Percentiles rank a stretch among this genome's conserved stretches.
These are phyloP conservation scores for Inonotus hispidus DNA, from an alignment of 1,284 basidiomycete species.

Conservation along the genomic window DNA sequence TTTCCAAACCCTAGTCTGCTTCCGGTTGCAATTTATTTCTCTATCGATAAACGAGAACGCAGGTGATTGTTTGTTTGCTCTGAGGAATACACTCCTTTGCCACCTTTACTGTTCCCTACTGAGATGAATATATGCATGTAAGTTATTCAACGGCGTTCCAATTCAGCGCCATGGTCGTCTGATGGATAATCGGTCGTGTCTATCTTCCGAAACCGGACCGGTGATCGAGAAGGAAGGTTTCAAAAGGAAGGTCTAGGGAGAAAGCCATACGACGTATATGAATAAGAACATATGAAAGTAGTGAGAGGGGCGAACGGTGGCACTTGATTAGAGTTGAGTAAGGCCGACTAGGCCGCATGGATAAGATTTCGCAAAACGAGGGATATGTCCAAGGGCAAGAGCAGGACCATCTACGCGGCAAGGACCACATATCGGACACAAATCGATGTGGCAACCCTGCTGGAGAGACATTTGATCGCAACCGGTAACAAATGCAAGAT, in stretches of 20 bases:
- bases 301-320: no score
- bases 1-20: not conserved
- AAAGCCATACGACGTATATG: not conserved
- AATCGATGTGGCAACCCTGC: not conserved
- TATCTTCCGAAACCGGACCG: not conserved
- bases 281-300: not conserved
- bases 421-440: not conserved
- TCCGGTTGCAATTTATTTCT: no score
- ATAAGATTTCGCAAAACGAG: not conserved
- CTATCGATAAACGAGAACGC: no score
- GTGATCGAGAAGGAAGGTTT: no score
- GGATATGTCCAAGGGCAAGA: not conserved
- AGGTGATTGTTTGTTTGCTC: no score
- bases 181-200: not conserved
- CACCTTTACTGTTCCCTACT: no score
- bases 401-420: not conserved
- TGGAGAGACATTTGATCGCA: not conserved
- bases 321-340: not conserved
- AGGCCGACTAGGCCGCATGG: not conserved
- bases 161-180: not conserved
- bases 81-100: no score
- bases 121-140: not conserved
- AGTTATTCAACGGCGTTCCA: not conserved
- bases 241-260: no score
- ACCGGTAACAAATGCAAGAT: not conserved